Conservation (phyloP, 2,329 filamentous ascomycete genomes). For the Annulohypoxylon truncatum region DNA sequence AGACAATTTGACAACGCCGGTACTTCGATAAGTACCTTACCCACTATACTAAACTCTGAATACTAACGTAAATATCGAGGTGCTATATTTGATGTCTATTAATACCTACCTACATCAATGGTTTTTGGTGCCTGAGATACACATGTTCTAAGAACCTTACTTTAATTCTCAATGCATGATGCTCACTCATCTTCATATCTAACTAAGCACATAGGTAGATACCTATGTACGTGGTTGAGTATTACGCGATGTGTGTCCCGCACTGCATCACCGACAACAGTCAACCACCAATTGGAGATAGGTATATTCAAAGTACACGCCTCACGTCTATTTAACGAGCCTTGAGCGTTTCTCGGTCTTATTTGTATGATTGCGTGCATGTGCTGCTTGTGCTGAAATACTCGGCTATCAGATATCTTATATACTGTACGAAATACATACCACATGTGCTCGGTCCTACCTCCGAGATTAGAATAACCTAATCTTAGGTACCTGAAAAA, state of each 20-base stretch:
- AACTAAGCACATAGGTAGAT: neutral
- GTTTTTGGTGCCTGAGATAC: neutral
- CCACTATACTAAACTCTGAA: neutral
- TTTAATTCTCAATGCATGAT: neutral
- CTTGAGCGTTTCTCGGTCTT: neutral
- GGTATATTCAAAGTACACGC: neutral
- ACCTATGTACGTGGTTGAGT: neutral
- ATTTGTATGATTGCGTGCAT: neutral
- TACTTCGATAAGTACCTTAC: neutral
- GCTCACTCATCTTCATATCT: neutral
- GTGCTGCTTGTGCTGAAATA: neutral
- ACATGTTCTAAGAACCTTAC: neutral
- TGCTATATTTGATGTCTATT: neutral
- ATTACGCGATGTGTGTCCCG: neutral
- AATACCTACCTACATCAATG: neutral
- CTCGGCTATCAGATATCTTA: neutral
- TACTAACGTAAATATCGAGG: neutral
- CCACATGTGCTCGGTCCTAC: constrained; percentile 3
- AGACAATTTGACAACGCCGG: neutral
- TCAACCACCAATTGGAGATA: neutral
- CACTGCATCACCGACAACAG: neutral
- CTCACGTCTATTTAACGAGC: neutral
- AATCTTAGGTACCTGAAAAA: constrained; percentile 6
- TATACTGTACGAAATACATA: too few species aligned
- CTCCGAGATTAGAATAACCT: neutral